phyloP scores from a whole-genome alignment of 371 early-diverging fungal species.

The Rhizopus delemar region DNA sequence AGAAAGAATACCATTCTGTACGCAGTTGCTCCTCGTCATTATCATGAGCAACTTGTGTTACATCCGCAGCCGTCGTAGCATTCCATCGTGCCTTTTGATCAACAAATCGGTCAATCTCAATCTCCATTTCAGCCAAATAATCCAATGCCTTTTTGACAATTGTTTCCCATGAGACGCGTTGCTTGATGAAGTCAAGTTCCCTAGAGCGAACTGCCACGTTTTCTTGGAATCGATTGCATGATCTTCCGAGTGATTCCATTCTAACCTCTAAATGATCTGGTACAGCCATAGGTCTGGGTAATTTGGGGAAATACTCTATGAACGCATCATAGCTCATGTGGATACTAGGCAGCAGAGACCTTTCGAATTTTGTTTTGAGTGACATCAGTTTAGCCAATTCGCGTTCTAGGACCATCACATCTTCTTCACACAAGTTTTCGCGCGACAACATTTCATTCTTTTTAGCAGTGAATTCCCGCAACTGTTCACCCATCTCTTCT shows the following conservation, averaged over 20 bases:
- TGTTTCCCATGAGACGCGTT: slow-evolving; percentile 29
- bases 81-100: slow-evolving; percentile 45
- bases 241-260: slow-evolving; percentile 38
- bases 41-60: slow-evolving; percentile 4
- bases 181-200: slow-evolving; percentile 35
- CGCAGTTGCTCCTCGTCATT: slow-evolving; percentile 25
- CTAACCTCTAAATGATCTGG: slow-evolving; percentile 48
- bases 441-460: slow-evolving; percentile 32
- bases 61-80: background rate
- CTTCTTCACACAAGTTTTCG: slow-evolving; percentile 28
- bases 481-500: slow-evolving; percentile 40
- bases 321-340: slow-evolving; percentile 39
- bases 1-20: slow-evolving; percentile 20
- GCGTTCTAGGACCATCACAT: slow-evolving; percentile 25
- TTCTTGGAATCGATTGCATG: slow-evolving; percentile 32
- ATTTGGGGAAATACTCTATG: slow-evolving; percentile 35
- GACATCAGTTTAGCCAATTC: slow-evolving; percentile 24
- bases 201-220: slow-evolving; percentile 24
- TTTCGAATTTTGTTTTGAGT: slow-evolving; percentile 29
- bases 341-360: slow-evolving; percentile 26
- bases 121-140: slow-evolving; percentile 20
- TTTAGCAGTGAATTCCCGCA: slow-evolving; percentile 31
- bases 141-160: slow-evolving; percentile 24
- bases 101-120: slow-evolving; percentile 29
- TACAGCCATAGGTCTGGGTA: slow-evolving; percentile 40